Evolutionary conservation across 495 filamentous ascomycete genomes (phyloP).

Genomic region (Aspergillus carlsbadensis): DNA sequence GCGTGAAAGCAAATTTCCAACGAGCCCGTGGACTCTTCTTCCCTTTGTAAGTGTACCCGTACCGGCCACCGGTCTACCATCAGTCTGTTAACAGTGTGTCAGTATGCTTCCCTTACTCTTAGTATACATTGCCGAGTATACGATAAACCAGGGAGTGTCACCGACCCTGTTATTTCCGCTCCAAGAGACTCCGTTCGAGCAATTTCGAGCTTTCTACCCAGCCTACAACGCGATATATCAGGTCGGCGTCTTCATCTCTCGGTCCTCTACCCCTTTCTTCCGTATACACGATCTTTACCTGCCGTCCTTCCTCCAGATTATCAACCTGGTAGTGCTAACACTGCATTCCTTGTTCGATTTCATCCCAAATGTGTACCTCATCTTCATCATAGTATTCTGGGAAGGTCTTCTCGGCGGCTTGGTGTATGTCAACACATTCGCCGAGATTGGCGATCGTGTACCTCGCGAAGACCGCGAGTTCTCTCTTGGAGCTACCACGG

Average conservation of each 20-base stretch:
- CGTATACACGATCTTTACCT: slow-evolving; percentile 78
- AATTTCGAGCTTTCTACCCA: slow-evolving; percentile 89
- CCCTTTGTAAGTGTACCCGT: slow-evolving; percentile 59
- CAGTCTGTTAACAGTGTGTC: slow-evolving; percentile 25
- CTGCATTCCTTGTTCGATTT: slow-evolving; percentile 74
- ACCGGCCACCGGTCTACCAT: too few relatives aligned
- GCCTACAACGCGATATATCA: slow-evolving; percentile 92
- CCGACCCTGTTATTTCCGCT: slow-evolving; percentile 89
- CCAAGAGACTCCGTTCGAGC: slow-evolving; percentile 66
- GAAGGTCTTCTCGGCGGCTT: slow-evolving; percentile 86
- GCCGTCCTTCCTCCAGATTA: slow-evolving; percentile 78
- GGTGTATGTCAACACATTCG: slow-evolving; percentile 95
- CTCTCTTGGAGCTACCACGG: slow-evolving; percentile 82
- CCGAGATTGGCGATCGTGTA: slow-evolving; percentile 82
- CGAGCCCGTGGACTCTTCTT: slow-evolving; percentile 58
- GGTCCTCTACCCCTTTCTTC: slow-evolving; percentile 84
- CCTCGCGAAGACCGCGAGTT: slow-evolving; percentile 80
- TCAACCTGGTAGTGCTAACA: slow-evolving; percentile 72
- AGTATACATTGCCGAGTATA: slow-evolving; percentile 94
- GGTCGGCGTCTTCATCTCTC: slow-evolving; percentile 88
- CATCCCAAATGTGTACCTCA: slow-evolving; percentile 76
- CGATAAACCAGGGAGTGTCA: slow-evolving; percentile 89
- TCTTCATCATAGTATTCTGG: slow-evolving; percentile 90
- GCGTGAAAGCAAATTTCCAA: slow-evolving; percentile 48
- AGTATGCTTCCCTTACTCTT: slow-evolving; percentile 90